Base-by-base conservation (phyloP, 1,284 basidiomycete genomes). In the Boletus semigastroideus region DNA sequence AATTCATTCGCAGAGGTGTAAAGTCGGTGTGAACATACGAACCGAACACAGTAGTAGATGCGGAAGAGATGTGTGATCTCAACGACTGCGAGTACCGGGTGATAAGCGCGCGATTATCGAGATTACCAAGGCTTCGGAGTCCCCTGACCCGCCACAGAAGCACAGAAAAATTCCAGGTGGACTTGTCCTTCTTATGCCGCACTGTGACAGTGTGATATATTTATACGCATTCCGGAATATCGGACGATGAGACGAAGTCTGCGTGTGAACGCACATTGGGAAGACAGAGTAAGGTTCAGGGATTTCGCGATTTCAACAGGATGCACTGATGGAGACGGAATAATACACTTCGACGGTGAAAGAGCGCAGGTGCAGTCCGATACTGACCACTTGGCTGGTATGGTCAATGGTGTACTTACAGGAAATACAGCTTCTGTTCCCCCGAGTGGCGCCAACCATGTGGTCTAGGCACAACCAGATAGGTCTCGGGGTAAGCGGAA, bases 131-230 rank as follows among this genome's bases (percentile, higher is more conserved):
- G 37, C 59, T 57, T 64, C 64, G 37, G 52, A 40, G 42, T 42
- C 46, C 54, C 55, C 55, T 63, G 50, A 53, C 53, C 43, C 53
- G 63, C 61, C 63, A 69, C 54, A 69, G 66, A 66, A 69, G 55
- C 53, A 51, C 46, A 41, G 53, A 48, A 58, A 61, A 49, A 52
- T 65, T 53, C 50, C 49, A 56, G 65, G 54, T 48, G 37, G 58
- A 60, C 48, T 64, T 41, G 49, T 47, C 42, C 19, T 47, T 28
- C 62, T 64, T 47, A 43, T 60, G 42, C 54, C 52, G 54, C 45
- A 46, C 45, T 52, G 52, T 55, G 51, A 62, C 41, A 65, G 39
- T 5, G 31, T 52, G 52, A 49, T 56, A 54, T 55, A 59, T 65
- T 56, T 54, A 30, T 44, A 47, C 25, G 36, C 40, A 41, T 58